Evolutionary conservation across 306 rosid species (phyloP).

Genomic region (Pyrus pyrifolia): DNA sequence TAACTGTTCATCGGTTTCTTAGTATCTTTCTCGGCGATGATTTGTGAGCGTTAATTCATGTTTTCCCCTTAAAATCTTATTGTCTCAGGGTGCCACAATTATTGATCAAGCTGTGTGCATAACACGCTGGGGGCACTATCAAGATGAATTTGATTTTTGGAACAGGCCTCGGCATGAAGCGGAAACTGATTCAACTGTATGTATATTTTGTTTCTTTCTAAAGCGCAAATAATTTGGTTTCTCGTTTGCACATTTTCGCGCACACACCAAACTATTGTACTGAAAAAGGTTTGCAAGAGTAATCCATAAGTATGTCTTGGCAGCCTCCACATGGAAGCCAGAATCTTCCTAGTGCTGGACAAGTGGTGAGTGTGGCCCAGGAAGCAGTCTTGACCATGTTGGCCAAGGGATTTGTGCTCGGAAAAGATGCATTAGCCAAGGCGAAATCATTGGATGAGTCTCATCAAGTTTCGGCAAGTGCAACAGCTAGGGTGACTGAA

Average conservation of each 20-base stretch:
- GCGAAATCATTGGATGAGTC: slow-evolving; percentile 77
- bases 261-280: neutral
- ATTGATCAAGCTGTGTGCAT: slow-evolving; percentile 87
- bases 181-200: slow-evolving; percentile 47
- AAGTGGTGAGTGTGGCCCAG: slow-evolving; percentile 62
- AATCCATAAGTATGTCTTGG: slow-evolving; percentile 9
- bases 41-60: neutral
- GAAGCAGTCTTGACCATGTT: slow-evolving; percentile 83
- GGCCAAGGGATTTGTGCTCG: slow-evolving; percentile 67
- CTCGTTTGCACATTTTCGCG: neutral
- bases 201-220: slow-evolving; percentile 1
- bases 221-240: neutral
- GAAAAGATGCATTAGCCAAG: slow-evolving; percentile 65
- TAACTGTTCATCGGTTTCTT: neutral
- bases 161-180: slow-evolving; percentile 41
- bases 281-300: neutral
- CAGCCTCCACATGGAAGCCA: slow-evolving; percentile 34
- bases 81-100: slow-evolving; percentile 80
- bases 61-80: slow-evolving; percentile 8
- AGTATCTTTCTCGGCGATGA: neutral
- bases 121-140: slow-evolving; percentile 80
- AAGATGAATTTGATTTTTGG: slow-evolving; percentile 71
- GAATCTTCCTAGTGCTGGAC: slow-evolving; percentile 64
- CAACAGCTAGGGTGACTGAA: slow-evolving; percentile 70
- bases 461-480: slow-evolving; percentile 59